Percentiles rank a stretch among this genome's conserved stretches.
phyloP scores from a whole-genome alignment of 768 basidiomycete genomes.

The Russula ochroleuca region DNA sequence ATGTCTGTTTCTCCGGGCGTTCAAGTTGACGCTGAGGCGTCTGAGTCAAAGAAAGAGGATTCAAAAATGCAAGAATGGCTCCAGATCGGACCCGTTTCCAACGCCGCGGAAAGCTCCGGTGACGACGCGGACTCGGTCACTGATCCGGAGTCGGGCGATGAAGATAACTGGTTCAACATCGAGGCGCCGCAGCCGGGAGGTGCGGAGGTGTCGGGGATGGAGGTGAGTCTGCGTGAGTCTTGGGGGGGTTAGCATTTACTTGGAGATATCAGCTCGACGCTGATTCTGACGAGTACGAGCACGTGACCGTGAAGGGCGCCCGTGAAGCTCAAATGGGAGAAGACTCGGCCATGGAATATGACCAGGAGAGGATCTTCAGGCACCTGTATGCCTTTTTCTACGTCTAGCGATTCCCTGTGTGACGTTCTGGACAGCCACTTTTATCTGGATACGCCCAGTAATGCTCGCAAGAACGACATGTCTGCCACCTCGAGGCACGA shows the following conservation, averaged over 20 bases:
- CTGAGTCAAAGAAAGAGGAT: constrained; percentile 36
- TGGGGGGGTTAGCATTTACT: background rate
- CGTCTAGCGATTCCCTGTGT: constrained; percentile 3
- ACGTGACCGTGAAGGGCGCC: background rate
- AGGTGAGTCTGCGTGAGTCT: constrained; percentile 8
- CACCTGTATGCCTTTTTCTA: constrained; percentile 56
- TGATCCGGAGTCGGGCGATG: constrained; percentile 67
- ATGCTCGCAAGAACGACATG: constrained; percentile 66
- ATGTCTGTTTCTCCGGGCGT: background rate
- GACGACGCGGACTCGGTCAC: constrained; percentile 47
- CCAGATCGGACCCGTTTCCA: constrained; percentile 32
- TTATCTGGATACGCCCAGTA: constrained; percentile 80
- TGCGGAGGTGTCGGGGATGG: constrained; percentile 5
- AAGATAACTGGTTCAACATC: constrained; percentile 43
- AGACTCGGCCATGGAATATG: constrained; percentile 68
- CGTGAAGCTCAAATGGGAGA: constrained; percentile 58
- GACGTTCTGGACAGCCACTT: constrained; percentile 53
- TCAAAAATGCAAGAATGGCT: constrained; percentile 26
- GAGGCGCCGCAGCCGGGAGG: constrained; percentile 18
- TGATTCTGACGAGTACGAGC: constrained; percentile 10
- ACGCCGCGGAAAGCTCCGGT: constrained; percentile 32
- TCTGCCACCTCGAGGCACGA: constrained; percentile 50
- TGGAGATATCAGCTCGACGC: constrained; percentile 6
- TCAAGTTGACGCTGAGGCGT: background rate
- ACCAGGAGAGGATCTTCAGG: constrained; percentile 71